A percentile compares a stretch with the other conserved stretches of the same genome.
These are phyloP conservation scores for Penicillium sp. DNA, from an alignment of 2,329 filamentous ascomycete genomes.

Conservation along the genomic window DNA sequence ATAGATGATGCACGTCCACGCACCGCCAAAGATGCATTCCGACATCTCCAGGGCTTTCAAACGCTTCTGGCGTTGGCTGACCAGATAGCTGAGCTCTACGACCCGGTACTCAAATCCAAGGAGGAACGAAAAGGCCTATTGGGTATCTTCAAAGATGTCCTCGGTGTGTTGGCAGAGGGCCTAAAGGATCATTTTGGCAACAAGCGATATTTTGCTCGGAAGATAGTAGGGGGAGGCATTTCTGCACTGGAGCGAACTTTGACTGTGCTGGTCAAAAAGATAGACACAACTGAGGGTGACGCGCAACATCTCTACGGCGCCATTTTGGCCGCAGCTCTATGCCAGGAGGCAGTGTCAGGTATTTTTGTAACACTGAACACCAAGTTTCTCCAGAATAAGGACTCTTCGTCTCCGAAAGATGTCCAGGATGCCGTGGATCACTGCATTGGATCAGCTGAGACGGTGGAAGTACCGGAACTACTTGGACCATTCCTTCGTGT, in stretches of 20 bases:
- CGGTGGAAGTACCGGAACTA: constrained; percentile 44
- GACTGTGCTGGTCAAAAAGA: constrained; percentile 65
- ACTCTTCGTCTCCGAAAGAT: constrained; percentile 19
- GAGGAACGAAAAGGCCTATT: constrained; percentile 67
- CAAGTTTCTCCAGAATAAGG: constrained; percentile 24
- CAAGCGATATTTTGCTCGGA: constrained; percentile 77
- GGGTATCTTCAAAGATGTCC: constrained; percentile 58
- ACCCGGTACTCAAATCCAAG: constrained; percentile 58
- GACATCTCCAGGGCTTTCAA: constrained; percentile 76
- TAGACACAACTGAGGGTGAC: constrained; percentile 47
- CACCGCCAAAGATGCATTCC: constrained; percentile 74
- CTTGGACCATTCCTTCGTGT: constrained; percentile 40
- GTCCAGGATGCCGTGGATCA: constrained; percentile 36
- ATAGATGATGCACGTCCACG: constrained; percentile 53
- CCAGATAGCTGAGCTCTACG: constrained; percentile 73
- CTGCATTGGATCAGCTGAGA: constrained; percentile 43
- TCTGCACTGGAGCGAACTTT: constrained; percentile 68
- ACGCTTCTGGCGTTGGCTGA: constrained; percentile 68
- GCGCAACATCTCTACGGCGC: constrained; percentile 80
- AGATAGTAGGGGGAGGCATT: constrained; percentile 77
- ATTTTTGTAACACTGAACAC: constrained; percentile 56
- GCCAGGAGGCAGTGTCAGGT: constrained; percentile 70
- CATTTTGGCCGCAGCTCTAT: constrained; percentile 75
- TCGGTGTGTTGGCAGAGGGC: constrained; percentile 68
- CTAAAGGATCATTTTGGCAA: constrained; percentile 82